phyloP scores from a whole-genome alignment of 2,329 filamentous ascomycete species.

The Trichoderma sp. region DNA sequence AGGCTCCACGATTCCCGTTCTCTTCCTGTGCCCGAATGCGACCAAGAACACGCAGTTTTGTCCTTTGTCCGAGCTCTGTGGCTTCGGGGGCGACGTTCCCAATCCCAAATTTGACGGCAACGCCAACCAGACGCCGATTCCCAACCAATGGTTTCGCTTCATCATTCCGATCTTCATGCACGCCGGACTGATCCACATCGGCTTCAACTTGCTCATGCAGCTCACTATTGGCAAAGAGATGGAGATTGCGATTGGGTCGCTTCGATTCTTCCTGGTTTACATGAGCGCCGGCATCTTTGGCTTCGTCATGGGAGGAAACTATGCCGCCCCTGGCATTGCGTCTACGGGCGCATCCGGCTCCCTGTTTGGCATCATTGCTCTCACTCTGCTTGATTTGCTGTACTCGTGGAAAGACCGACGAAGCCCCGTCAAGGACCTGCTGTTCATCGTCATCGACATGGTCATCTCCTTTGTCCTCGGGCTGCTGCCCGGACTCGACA shows the following conservation, averaged over 20 bases:
- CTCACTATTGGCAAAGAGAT: slow-evolving; percentile 89
- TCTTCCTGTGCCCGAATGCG: slow-evolving; percentile 81
- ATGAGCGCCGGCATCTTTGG: slow-evolving; percentile 91
- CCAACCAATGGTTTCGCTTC: slow-evolving; percentile 97
- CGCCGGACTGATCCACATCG: slow-evolving; percentile 90
- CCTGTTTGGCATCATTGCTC: slow-evolving; percentile 87
- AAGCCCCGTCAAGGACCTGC: slow-evolving; percentile 78
- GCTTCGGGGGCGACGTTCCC: slow-evolving; percentile 71
- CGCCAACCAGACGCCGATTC: slow-evolving; percentile 57
- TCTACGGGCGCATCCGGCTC: slow-evolving; percentile 89
- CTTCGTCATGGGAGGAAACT: slow-evolving; percentile 93
- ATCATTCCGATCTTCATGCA: slow-evolving; percentile 96
- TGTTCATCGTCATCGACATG: slow-evolving; percentile 84
- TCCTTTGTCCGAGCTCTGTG: slow-evolving; percentile 77
- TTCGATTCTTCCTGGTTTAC: slow-evolving; percentile 89
- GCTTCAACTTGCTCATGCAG: slow-evolving; percentile 92
- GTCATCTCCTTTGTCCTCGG: slow-evolving; percentile 90
- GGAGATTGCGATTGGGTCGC: slow-evolving; percentile 83
- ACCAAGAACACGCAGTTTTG: slow-evolving; percentile 66
- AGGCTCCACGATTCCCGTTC: slow-evolving; percentile 49
- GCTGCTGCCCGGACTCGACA: slow-evolving; percentile 88
- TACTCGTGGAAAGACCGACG: slow-evolving; percentile 87
- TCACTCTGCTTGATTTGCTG: slow-evolving; percentile 84
- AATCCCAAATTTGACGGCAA: slow-evolving; percentile 63
- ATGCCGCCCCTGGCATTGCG: slow-evolving; percentile 76